Conservation (phyloP, 257 asterid species). For the Solanum pinnatisectum region DNA sequence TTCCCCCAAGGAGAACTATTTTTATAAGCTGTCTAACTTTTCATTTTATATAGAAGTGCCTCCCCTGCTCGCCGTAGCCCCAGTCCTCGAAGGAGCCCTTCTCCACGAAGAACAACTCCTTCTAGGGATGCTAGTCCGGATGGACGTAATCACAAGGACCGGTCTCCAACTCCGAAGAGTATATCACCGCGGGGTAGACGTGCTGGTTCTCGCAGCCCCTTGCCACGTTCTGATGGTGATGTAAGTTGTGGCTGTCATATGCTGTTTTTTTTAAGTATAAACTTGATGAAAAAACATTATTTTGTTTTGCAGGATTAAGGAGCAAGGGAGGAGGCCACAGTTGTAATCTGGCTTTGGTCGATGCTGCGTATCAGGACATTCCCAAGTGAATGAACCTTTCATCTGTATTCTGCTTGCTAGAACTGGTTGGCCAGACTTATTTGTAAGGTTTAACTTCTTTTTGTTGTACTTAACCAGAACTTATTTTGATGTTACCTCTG, state of each 20-base stretch:
- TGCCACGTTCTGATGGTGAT: slow-evolving; percentile 78
- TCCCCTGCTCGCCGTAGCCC: slow-evolving; percentile 73
- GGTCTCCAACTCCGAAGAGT: slow-evolving; percentile 55
- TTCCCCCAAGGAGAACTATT: background rate
- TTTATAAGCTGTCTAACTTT: background rate
- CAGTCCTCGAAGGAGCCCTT: slow-evolving; percentile 61
- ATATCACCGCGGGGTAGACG: slow-evolving; percentile 60
- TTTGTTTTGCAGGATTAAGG: slow-evolving; percentile 29
- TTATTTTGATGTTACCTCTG: slow-evolving; percentile 11
- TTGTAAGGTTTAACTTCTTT: slow-evolving; percentile 43
- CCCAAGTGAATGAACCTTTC: slow-evolving; percentile 20
- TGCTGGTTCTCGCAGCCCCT: slow-evolving; percentile 56
- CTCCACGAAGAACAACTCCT: slow-evolving; percentile 49
- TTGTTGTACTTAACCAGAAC: slow-evolving; percentile 33
- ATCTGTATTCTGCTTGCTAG: slow-evolving; percentile 37
- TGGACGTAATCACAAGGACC: slow-evolving; percentile 31
- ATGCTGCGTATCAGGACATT: slow-evolving; percentile 6
- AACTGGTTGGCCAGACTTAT: slow-evolving; percentile 19
- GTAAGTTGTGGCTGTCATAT: slow-evolving; percentile 26
- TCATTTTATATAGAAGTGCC: slow-evolving; percentile 30
- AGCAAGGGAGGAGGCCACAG: slow-evolving; percentile 4
- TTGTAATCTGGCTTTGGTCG: background rate
- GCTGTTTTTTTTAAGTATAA: background rate
- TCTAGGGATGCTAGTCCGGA: slow-evolving; percentile 66
- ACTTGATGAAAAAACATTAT: background rate